Conservation (phyloP, 192 early-diverging fungal genomes). For the Funneliformis geosporum region DNA sequence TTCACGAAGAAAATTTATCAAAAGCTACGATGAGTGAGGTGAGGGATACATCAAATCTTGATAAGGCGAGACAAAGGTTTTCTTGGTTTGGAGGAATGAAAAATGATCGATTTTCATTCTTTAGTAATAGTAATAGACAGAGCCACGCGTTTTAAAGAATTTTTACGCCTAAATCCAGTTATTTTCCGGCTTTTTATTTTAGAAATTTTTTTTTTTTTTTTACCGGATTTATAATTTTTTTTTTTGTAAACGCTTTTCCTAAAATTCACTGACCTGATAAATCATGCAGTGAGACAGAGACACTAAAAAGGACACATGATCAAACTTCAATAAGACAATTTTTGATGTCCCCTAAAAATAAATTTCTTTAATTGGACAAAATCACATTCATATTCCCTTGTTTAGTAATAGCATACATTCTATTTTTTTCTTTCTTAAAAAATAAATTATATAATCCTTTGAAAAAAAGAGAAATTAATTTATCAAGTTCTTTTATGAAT, state of each 20-base stretch:
- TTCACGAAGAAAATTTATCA: not conserved
- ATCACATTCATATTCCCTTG: not conserved
- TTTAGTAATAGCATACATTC: not conserved
- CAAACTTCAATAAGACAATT: not conserved
- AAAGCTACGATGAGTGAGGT: not conserved
- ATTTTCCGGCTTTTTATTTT: too few species aligned
- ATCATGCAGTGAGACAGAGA: not conserved
- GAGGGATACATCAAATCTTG: too few species aligned
- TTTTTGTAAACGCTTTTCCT: too few species aligned
- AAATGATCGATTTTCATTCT: not conserved
- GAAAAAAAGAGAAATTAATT: too few species aligned
- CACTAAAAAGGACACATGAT: not conserved
- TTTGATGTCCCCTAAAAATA: not conserved
- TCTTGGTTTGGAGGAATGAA: not conserved
- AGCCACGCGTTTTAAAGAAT: too few species aligned
- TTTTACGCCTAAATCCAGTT: too few species aligned
- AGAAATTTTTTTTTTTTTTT: too few species aligned
- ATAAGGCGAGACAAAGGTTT: not conserved
- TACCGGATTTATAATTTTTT: too few species aligned
- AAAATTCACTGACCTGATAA: too few species aligned
- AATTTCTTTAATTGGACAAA: not conserved
- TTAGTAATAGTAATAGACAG: not conserved
- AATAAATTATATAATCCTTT: too few species aligned
- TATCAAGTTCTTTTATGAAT: too few species aligned
- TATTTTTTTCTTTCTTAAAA: too few species aligned